Base-by-base conservation (phyloP, 2,329 filamentous ascomycete species). In the Fusarium staphyleae region DNA sequence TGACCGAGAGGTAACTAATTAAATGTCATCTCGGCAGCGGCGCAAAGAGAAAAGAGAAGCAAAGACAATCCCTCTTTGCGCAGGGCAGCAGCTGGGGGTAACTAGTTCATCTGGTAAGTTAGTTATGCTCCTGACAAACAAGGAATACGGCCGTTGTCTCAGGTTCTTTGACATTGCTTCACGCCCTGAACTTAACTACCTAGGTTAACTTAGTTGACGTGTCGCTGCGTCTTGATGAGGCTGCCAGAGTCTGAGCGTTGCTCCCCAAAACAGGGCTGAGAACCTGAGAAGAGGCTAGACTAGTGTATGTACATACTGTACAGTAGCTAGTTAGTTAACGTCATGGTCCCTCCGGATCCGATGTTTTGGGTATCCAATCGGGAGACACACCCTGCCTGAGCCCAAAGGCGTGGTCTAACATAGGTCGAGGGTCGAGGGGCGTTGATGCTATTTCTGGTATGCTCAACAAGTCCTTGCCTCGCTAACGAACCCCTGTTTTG, bases 351-450 rank as follows among this genome's bases (percentile, higher is more conserved):
- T 49, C 40, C 42, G 47, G 49, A 48, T 50, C 56, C 56, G 53
- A 56, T 44, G 22, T 34, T 30, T 30, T 48, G 53, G 56, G 40
- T 50, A 42, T 48, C 56, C 53, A 60, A 60, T 60, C 56, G 48
- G 56, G 53, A 56, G 46, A 18, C 42, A 22, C 40, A 42, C 42
- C 36, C 33, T 34, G 35, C 37, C 35, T 26, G 39, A 42, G 52
- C 32, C 13, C 40, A 32, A 32, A 41, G 42, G 18, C 30, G 26
- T 33, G 49, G 55, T 52, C 41, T 36, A 47, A n/a, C n/a, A n/a
- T n/a, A n/a, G n/a, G n/a, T n/a, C n/a, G 40, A 42, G 15, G 43
- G 55, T 24, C 22, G 28, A 48, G 35, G 37, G 50, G 43, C 34
- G 22, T 35, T 43, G 43, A 47, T 44, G 26, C 35, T 34, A 47